phyloP scores from a whole-genome alignment of 306 rosid genomes.

The Leucaena leucocephala region DNA sequence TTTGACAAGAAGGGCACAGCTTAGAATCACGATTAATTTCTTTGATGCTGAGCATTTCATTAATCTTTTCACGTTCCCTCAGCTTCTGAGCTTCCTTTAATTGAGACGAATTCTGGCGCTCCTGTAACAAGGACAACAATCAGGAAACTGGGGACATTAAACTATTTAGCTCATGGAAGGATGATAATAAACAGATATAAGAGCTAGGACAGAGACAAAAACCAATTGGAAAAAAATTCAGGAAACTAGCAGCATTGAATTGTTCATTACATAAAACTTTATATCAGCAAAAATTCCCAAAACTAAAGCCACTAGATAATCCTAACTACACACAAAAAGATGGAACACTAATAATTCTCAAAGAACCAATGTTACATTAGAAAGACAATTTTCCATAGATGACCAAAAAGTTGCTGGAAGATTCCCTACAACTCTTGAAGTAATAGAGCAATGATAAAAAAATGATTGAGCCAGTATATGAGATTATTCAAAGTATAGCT shows the following conservation, averaged over 20 bases:
- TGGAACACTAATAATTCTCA: constrained; percentile 1
- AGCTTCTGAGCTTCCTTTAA: constrained; percentile 60
- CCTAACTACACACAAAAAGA: neutral
- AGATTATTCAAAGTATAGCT: constrained; percentile 22
- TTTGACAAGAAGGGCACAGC: constrained; percentile 82
- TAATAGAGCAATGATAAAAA: constrained; percentile 2
- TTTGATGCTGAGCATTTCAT: constrained; percentile 76
- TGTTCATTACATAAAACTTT: constrained; percentile 9
- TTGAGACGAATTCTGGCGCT: constrained; percentile 72
- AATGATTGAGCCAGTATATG: constrained; percentile 16
- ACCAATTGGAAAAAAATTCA: neutral
- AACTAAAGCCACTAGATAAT: neutral
- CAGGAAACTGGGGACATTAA: constrained; percentile 23
- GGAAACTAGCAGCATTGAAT: constrained; percentile 22
- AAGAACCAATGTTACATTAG: neutral
- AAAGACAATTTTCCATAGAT: neutral
- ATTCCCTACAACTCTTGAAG: constrained; percentile 1
- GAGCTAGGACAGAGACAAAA: neutral
- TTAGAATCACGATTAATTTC: constrained; percentile 79
- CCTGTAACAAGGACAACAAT: constrained; percentile 49
- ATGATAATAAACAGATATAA: constrained; percentile 16
- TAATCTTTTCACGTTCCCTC: constrained; percentile 69
- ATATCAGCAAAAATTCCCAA: constrained; percentile 8
- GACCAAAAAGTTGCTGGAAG: neutral
- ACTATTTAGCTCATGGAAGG: constrained; percentile 10